Conservation (phyloP, 2,329 filamentous ascomycete genomes). For the Raffaelea deltoideospora region DNA sequence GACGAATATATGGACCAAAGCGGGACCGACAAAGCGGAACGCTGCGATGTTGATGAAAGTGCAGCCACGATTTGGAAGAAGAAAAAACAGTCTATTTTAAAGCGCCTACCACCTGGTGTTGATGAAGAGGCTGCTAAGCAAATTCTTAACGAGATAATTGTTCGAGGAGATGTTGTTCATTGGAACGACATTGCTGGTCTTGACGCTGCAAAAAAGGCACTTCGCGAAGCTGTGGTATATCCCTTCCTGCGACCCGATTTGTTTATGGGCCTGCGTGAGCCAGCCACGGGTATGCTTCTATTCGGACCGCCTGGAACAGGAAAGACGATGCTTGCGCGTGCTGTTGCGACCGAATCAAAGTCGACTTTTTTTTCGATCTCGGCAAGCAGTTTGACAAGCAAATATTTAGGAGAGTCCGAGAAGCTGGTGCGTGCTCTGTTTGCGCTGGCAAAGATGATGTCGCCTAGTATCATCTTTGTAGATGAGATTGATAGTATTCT, state of each 20-base stretch:
- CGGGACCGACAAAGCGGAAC: conserved; percentile 6
- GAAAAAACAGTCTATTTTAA: conserved; percentile 51
- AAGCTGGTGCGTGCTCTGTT: conserved; percentile 92
- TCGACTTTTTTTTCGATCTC: conserved; percentile 97
- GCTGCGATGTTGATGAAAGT: conserved; percentile 2
- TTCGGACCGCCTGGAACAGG: conserved; percentile 97
- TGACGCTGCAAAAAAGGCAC: conserved; percentile 74
- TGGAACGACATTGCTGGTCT: conserved; percentile 91
- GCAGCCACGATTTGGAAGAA: conserved; percentile 34
- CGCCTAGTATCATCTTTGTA: conserved; percentile 94
- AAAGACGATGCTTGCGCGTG: conserved; percentile 93
- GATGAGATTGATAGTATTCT: conserved; percentile 95
- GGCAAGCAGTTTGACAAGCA: conserved; percentile 83
- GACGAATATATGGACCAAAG: too few species aligned
- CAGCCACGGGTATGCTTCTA: conserved; percentile 84
- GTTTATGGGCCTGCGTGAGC: conserved; percentile 89
- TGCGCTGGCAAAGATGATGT: conserved; percentile 70
- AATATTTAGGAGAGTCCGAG: conserved; percentile 91
- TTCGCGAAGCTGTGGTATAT: conserved; percentile 94
- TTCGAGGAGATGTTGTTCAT: conserved; percentile 85
- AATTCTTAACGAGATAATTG: conserved; percentile 90
- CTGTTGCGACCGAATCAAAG: conserved; percentile 84
- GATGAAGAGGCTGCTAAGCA: conserved; percentile 74
- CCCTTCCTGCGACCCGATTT: conserved; percentile 89
- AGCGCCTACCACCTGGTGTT: conserved; percentile 65